Evolutionary conservation across 179 eudicot genomes (phyloP).

Genomic region (Spergularia azorica): DNA sequence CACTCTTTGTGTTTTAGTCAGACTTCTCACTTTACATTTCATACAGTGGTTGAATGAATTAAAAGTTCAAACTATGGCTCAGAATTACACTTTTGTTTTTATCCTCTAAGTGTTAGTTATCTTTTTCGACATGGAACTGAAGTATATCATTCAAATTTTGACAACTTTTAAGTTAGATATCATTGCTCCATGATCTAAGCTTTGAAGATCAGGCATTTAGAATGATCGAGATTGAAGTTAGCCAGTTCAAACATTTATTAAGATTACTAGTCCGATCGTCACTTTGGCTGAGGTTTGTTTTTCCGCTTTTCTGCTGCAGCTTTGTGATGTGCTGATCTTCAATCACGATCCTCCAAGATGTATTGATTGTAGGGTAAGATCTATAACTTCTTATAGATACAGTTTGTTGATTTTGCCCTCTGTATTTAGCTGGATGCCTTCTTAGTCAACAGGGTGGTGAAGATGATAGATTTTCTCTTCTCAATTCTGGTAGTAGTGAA

Average conservation of each 20-base stretch:
- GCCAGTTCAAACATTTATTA: background rate
- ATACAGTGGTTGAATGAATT: constrained; percentile 11
- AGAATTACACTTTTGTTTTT: background rate
- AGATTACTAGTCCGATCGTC: constrained; percentile 10
- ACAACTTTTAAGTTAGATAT: background rate
- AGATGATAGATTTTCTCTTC: background rate
- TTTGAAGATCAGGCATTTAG: background rate
- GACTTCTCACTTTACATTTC: background rate
- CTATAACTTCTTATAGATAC: constrained; percentile 7
- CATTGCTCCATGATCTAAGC: background rate
- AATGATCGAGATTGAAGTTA: constrained; percentile 2
- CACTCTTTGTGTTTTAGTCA: constrained; percentile 27
- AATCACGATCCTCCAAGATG: constrained; percentile 87
- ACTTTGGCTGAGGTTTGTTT: constrained; percentile 20
- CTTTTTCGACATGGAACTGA: background rate
- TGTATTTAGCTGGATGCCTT: background rate
- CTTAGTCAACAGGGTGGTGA: background rate
- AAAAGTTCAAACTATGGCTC: background rate
- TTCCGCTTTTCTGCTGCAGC: constrained; percentile 54
- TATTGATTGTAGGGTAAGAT: constrained; percentile 67
- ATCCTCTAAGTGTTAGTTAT: background rate
- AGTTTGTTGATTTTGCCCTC: background rate
- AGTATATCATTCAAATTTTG: background rate
- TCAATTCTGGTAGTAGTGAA: background rate
- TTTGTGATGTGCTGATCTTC: constrained; percentile 86